A percentile compares a stretch with the other conserved stretches of the same genome.
phyloP scores from a whole-genome alignment of 352 stramenopile species.

The Phytophthora pisi region DNA sequence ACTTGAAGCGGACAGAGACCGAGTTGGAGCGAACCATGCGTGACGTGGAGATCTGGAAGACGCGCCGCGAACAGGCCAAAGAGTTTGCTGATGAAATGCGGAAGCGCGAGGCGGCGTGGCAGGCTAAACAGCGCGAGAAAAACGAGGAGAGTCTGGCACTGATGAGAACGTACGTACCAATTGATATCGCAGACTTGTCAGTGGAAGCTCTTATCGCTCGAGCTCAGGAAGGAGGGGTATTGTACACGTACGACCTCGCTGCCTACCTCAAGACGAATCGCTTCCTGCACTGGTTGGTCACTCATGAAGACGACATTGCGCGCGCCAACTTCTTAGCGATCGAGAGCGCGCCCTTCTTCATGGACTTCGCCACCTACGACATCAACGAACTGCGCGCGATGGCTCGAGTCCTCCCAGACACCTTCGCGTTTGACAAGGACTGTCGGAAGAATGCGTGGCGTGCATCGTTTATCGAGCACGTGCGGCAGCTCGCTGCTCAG shows the following conservation, averaged over 20 bases:
- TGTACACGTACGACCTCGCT: slow-evolving; percentile 80
- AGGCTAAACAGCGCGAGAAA: slow-evolving; percentile 35
- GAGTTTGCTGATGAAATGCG: slow-evolving; percentile 62
- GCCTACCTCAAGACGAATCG: slow-evolving; percentile 83
- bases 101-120: slow-evolving; percentile 58
- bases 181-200: slow-evolving; percentile 63
- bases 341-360: slow-evolving; percentile 64
- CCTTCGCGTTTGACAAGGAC: slow-evolving; percentile 82
- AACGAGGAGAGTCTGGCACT: slow-evolving; percentile 51
- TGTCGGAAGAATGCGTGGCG: slow-evolving; percentile 69
- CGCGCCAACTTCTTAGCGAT: slow-evolving; percentile 75
- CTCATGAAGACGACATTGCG: slow-evolving; percentile 69
- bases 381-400: slow-evolving; percentile 71
- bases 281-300: slow-evolving; percentile 80
- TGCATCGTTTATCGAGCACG: slow-evolving; percentile 66
- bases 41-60: slow-evolving; percentile 76
- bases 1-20: slow-evolving; percentile 57
- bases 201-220: slow-evolving; percentile 59
- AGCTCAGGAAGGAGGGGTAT: slow-evolving; percentile 39
- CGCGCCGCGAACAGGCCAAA: slow-evolving; percentile 55
- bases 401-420: slow-evolving; percentile 50
- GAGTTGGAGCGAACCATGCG: slow-evolving; percentile 60
- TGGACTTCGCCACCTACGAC: slow-evolving; percentile 72
- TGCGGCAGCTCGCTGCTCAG: slow-evolving; percentile 58
- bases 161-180: slow-evolving; percentile 54